Evolutionary conservation across 768 basidiomycete species (phyloP).

Genomic region (Rhizopogon sp.): DNA sequence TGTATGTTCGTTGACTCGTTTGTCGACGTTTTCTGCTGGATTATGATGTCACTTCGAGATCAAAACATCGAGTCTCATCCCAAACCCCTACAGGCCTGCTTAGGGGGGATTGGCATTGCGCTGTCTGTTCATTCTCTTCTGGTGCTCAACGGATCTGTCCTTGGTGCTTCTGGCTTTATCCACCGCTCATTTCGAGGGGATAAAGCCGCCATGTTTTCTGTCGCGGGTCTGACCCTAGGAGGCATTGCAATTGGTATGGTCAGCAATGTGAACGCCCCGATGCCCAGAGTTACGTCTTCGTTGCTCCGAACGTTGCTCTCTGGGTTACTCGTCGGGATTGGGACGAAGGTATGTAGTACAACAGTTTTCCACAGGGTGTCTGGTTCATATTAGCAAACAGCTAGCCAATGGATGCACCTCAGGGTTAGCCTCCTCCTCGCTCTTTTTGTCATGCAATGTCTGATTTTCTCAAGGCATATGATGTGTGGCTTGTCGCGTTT

Average conservation of each 20-base stretch:
- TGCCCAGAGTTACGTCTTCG: constrained; percentile 17
- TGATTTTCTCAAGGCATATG: constrained; percentile 46
- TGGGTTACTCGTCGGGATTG: constrained; percentile 54
- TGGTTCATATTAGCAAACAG: constrained; percentile 22
- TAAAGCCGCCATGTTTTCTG: constrained; percentile 36
- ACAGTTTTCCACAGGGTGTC: background rate
- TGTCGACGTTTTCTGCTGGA: background rate
- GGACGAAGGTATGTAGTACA: constrained; percentile 42
- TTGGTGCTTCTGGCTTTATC: constrained; percentile 60
- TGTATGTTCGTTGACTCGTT: too few relatives aligned
- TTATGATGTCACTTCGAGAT: background rate
- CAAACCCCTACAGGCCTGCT: constrained; percentile 45
- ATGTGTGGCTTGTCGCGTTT: constrained; percentile 53
- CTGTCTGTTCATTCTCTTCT: constrained; percentile 48
- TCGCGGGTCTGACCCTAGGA: constrained; percentile 44
- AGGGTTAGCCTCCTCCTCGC: constrained; percentile 33
- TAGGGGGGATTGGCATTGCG: constrained; percentile 51
- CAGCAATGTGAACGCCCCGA: constrained; percentile 24
- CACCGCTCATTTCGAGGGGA: constrained; percentile 44
- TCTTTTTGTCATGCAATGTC: background rate
- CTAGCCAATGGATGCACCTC: constrained; percentile 63
- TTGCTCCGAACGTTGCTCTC: constrained; percentile 34
- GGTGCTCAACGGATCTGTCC: constrained; percentile 49
- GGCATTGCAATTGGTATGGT: constrained; percentile 40
- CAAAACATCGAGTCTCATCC: constrained; percentile 15